These are phyloP conservation scores for Wickerhamiella occidentalis DNA, from an alignment of 805 yeast species.

Conservation along the genomic window DNA sequence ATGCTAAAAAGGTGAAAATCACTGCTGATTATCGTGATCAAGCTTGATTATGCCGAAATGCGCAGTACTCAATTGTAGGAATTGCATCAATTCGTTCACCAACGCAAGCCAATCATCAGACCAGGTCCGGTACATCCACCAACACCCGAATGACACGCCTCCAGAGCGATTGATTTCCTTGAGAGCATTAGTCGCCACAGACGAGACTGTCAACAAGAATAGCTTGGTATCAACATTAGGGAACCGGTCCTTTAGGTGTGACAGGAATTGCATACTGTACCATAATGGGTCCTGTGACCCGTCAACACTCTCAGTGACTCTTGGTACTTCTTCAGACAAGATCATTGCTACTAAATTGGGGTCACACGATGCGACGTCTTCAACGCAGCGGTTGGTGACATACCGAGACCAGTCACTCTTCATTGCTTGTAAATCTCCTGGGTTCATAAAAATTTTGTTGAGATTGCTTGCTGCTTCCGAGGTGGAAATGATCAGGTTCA, in stretches of 20 bases:
- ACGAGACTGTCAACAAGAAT: conserved; percentile 37
- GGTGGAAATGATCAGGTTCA: conserved; percentile 43
- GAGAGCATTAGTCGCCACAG: conserved; percentile 15
- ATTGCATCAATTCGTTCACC: conserved; percentile 41
- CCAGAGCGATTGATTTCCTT: conserved; percentile 36
- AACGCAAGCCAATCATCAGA: conserved; percentile 59
- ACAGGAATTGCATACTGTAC: conserved; percentile 32
- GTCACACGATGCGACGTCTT: conserved; percentile 41
- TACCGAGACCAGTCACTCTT: conserved; percentile 46
- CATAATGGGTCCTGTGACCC: conserved; percentile 14
- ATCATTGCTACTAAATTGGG: conserved; percentile 19
- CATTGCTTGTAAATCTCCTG: conserved; percentile 40
- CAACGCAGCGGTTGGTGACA: conserved; percentile 36
- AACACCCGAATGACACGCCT: conserved; percentile 50
- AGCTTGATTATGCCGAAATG: conserved; percentile 12
- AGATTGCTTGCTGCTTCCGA: conserved; percentile 43
- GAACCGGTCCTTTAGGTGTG: conserved; percentile 37
- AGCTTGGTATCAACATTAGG: conserved; percentile 42
- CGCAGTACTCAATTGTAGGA: conserved; percentile 15
- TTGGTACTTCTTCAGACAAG: conserved; percentile 24
- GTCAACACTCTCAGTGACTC: conserved; percentile 17
- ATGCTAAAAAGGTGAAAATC: not conserved
- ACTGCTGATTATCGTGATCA: not conserved
- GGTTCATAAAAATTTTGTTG: conserved; percentile 34
- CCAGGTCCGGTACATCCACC: conserved; percentile 74